Percentiles rank a stretch among this genome's conserved stretches.
phyloP scores from a whole-genome alignment of 768 basidiomycete species.

The Xanthoconium stramineum region DNA sequence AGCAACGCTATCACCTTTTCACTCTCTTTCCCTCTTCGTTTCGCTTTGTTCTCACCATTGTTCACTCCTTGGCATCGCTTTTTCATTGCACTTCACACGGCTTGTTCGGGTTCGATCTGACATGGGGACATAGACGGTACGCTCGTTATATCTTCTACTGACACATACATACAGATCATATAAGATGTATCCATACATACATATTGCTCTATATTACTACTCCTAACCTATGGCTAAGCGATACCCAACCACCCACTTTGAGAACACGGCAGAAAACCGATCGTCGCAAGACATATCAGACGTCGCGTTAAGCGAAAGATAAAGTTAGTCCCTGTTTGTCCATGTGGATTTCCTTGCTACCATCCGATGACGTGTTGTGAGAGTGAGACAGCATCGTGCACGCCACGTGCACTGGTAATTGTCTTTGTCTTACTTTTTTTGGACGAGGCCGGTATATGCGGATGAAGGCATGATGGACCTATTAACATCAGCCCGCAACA shows the following conservation, averaged over 20 bases:
- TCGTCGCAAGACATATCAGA: not conserved
- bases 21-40: not conserved
- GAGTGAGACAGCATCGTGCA: too few species aligned
- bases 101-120: not conserved
- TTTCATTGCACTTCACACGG: not conserved
- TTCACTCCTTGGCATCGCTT: not conserved
- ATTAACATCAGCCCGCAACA: too few species aligned
- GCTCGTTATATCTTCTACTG: not conserved
- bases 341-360: too few species aligned
- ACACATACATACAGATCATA: not conserved
- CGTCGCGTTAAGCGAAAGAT: not conserved
- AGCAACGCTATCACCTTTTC: not conserved
- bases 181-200: slow-evolving; percentile 3
- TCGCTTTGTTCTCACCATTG: not conserved
- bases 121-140: not conserved
- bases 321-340: too few species aligned
- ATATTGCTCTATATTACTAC: not conserved
- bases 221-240: not conserved
- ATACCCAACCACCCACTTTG: not conserved
- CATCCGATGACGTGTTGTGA: too few species aligned
- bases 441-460: too few species aligned
- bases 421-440: too few species aligned
- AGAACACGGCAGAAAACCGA: not conserved
- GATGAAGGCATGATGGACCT: too few species aligned
- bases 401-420: too few species aligned